Evolutionary conservation across 257 asterid genomes (phyloP).

Genomic region (Solanum gracilifrons): DNA sequence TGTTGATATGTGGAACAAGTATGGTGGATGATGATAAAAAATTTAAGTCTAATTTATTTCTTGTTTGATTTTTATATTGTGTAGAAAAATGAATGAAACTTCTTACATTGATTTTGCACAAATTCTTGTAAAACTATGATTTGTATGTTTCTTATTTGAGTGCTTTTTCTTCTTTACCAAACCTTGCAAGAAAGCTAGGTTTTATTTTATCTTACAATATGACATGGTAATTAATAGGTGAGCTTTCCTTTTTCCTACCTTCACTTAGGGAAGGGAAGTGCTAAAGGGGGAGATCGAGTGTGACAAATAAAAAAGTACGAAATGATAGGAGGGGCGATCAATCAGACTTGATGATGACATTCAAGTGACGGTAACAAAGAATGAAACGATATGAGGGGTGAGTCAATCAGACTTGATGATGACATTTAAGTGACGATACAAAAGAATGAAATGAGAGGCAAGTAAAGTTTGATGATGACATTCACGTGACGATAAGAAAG

Average conservation of each 20-base stretch:
- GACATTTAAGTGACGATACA: too few species aligned
- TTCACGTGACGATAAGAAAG: too few species aligned
- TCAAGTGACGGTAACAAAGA: neutral
- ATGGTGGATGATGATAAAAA: neutral
- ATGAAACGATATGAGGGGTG: neutral
- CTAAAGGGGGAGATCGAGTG: neutral
- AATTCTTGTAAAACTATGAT: neutral
- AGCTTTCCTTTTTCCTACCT: neutral
- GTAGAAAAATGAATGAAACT: neutral
- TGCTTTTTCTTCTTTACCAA: neutral
- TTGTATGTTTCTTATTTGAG: neutral
- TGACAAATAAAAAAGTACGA: too few species aligned
- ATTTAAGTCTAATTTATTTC: neutral
- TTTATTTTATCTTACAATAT: neutral
- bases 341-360: too few species aligned
- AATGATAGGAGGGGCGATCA: too few species aligned
- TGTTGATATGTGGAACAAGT: constrained; percentile 58
- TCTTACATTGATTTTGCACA: neutral
- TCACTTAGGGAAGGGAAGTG: neutral
- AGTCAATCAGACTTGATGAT: neutral
- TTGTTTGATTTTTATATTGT: neutral
- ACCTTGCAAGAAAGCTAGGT: neutral
- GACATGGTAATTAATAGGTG: neutral
- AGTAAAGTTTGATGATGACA: too few species aligned
- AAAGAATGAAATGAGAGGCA: too few species aligned